A percentile compares a stretch with the other conserved stretches of the same genome.
Conservation (phyloP, 768 basidiomycete species). For the Tephrocybe rancida region DNA sequence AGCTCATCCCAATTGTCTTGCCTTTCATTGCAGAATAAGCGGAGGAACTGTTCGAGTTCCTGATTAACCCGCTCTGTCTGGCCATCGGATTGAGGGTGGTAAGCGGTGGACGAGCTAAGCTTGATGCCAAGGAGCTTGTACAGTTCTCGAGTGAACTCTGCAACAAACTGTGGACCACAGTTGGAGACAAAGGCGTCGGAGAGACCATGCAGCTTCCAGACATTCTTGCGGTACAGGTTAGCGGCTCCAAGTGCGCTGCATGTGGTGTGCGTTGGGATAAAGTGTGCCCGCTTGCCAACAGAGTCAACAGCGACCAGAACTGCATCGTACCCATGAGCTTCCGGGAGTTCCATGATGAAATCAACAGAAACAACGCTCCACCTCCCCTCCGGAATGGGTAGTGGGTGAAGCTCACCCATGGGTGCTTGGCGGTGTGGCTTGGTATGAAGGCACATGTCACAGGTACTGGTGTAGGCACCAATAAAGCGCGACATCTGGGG, state of each 20-base stretch:
- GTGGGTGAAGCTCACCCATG: slow-evolving; percentile 19
- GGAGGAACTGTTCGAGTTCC: slow-evolving; percentile 10
- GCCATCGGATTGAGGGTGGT: slow-evolving; percentile 6
- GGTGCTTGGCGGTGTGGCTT: slow-evolving; percentile 31
- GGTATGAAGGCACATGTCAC: slow-evolving; percentile 31
- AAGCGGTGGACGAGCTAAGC: not conserved
- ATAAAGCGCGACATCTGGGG: slow-evolving; percentile 16
- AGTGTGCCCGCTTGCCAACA: not conserved
- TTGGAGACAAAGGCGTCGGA: too few species aligned
- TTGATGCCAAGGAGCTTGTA: not conserved
- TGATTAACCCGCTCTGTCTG: slow-evolving; percentile 13
- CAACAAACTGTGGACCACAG: too few species aligned
- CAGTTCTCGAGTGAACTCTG: too few species aligned
- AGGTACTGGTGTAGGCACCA: slow-evolving; percentile 26
- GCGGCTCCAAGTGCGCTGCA: too few species aligned
- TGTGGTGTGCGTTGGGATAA: too few species aligned
- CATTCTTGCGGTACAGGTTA: too few species aligned
- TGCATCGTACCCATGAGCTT: slow-evolving; percentile 28
- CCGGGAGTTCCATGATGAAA: slow-evolving; percentile 34
- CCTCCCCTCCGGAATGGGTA: slow-evolving; percentile 18
- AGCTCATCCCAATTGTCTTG: slow-evolving; percentile 1
- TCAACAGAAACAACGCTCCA: slow-evolving; percentile 32
- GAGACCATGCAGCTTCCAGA: too few species aligned
- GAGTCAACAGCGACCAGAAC: slow-evolving; percentile 34
- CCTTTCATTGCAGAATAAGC: not conserved